phyloP scores from a whole-genome alignment of 345 rosid species.

The Diplotaxis tenuifolia region DNA sequence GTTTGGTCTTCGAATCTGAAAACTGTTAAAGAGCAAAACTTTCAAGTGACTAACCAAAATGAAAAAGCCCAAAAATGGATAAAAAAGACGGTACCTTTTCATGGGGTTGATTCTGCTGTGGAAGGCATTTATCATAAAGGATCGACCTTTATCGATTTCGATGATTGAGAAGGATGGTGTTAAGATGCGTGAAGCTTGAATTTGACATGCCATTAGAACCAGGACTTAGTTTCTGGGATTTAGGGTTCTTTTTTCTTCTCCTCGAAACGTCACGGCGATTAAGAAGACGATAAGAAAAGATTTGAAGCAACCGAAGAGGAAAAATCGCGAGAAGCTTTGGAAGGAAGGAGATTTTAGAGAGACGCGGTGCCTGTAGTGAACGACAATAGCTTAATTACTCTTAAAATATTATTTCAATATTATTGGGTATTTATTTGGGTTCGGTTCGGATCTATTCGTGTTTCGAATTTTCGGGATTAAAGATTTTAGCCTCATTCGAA shows the following conservation, averaged over 20 bases:
- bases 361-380: too few relatives aligned
- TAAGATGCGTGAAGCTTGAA: constrained; percentile 38
- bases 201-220: constrained; percentile 51
- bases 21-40: constrained; percentile 35
- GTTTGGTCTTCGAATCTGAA: constrained; percentile 42
- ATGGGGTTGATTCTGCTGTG: constrained; percentile 31
- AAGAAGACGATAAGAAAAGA: background rate
- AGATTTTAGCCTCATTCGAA: too few relatives aligned
- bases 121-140: constrained; percentile 36
- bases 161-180: background rate
- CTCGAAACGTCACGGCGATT: background rate
- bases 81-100: constrained; percentile 44
- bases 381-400: too few relatives aligned
- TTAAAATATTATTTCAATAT: too few relatives aligned
- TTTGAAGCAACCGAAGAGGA: background rate
- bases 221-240: background rate
- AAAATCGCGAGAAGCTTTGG: background rate
- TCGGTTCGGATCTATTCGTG: too few relatives aligned
- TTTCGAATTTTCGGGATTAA: too few relatives aligned
- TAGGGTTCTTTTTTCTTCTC: background rate
- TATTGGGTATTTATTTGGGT: too few relatives aligned
- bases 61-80: background rate
- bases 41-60: background rate
- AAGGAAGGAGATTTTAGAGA: too few relatives aligned
- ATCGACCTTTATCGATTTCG: constrained; percentile 37